These are phyloP conservation scores for Paraconiothyrium sp. DNA, from an alignment of 2,329 filamentous ascomycete genomes.

Conservation along the genomic window DNA sequence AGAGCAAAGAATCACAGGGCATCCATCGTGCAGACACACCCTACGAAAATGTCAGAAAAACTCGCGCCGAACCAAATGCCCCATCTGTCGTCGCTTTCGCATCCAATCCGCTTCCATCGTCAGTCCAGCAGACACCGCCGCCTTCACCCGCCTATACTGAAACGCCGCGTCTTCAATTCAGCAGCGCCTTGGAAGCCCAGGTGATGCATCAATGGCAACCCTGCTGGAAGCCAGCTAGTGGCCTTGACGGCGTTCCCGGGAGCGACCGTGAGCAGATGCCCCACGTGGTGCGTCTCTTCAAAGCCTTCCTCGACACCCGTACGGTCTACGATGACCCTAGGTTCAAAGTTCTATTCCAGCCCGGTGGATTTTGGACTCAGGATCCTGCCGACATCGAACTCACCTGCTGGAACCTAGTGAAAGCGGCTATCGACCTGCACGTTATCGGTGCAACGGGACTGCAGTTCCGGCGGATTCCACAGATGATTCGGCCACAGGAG, in stretches of 20 bases:
- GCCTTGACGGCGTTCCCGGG: neutral
- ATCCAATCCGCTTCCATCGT: too few species aligned
- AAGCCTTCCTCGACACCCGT: neutral
- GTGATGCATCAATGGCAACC: neutral
- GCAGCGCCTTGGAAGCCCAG: neutral
- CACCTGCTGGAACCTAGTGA: constrained; percentile 7
- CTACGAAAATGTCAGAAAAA: too few species aligned
- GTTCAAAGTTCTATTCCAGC: neutral
- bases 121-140: neutral
- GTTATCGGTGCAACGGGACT: constrained; percentile 1
- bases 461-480: neutral
- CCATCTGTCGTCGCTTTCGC: too few species aligned
- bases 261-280: neutral
- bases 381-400: neutral
- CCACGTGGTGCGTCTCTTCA: neutral
- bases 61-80: too few species aligned
- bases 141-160: neutral
- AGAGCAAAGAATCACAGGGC: too few species aligned
- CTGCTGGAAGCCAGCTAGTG: neutral
- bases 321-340: neutral
- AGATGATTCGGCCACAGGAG: neutral
- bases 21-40: too few species aligned
- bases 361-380: constrained; percentile 1
- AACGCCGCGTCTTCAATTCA: neutral
- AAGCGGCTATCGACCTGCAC: neutral